Evolutionary conservation across 176 grass and related monocot species (phyloP).

Genomic region (Microstegium vimineum): DNA sequence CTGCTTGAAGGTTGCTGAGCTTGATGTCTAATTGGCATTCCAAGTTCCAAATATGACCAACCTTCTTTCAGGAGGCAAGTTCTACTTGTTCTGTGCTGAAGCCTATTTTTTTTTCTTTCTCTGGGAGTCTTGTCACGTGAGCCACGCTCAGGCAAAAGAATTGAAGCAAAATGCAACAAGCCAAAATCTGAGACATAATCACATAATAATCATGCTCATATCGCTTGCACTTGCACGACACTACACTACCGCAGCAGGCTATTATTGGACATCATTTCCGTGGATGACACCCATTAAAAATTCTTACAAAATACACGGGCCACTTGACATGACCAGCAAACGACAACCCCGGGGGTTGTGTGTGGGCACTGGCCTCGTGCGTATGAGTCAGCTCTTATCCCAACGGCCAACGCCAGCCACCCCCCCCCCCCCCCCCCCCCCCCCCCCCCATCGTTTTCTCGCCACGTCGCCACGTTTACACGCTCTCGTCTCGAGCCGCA

Average conservation of each 20-base stretch:
- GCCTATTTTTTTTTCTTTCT: too few relatives aligned
- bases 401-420: neutral
- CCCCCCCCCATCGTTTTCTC: neutral
- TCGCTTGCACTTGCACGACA: neutral
- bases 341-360: neutral
- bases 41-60: neutral
- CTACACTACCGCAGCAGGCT: neutral
- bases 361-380: too few relatives aligned
- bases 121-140: neutral
- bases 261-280: neutral
- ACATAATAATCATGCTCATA: neutral
- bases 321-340: neutral
- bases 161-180: neutral
- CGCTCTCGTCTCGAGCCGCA: slow-evolving; percentile 31
- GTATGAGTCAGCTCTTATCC: slow-evolving; percentile 50
- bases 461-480: neutral
- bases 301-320: neutral
- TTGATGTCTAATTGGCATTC: too few relatives aligned
- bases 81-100: neutral
- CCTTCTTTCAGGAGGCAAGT: too few relatives aligned
- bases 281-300: neutral
- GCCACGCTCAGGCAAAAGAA: neutral
- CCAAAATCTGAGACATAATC: neutral
- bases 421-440: too few relatives aligned
- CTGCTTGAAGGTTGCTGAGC: too few relatives aligned